Conservation (phyloP, 768 basidiomycete genomes). For the Lactarius deliciosus region DNA sequence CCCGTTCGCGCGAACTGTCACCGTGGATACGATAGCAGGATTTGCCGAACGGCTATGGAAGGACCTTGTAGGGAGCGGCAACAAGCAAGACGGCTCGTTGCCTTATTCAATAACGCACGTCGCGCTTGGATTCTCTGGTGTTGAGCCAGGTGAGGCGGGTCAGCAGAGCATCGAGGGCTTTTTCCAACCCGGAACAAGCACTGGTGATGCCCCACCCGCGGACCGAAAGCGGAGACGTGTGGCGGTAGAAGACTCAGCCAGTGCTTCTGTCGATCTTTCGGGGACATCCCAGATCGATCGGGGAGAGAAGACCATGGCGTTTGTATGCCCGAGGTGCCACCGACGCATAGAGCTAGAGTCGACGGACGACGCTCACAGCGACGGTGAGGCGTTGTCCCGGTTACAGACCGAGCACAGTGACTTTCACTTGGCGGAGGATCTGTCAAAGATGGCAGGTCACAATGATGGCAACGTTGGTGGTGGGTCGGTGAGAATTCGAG, state of each 20-base stretch:
- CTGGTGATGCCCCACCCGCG: conserved; percentile 1
- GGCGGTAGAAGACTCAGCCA: conserved; percentile 22
- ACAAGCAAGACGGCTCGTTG: conserved; percentile 35
- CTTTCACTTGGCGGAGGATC: conserved; percentile 83
- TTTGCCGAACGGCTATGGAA: conserved; percentile 84
- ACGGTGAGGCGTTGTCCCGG: conserved; percentile 39
- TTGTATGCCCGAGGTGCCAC: conserved; percentile 23
- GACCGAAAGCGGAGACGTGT: conserved; percentile 22
- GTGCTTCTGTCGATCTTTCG: not conserved
- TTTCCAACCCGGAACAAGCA: conserved; percentile 46
- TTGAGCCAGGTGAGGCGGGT: conserved; percentile 72
- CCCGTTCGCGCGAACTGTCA: conserved; percentile 73
- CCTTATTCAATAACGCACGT: conserved; percentile 71
- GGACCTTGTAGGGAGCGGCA: conserved; percentile 61
- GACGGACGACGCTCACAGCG: conserved; percentile 28
- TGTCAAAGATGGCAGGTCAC: conserved; percentile 49
- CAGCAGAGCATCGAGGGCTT: conserved; percentile 90
- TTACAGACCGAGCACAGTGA: conserved; percentile 77
- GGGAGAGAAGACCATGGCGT: not conserved
- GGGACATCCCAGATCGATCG: not conserved
- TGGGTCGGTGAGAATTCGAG: conserved; percentile 21
- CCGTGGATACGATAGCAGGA: conserved; percentile 71
- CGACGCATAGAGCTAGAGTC: conserved; percentile 15
- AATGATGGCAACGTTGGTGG: conserved; percentile 31
- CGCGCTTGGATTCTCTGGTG: conserved; percentile 71